Evolutionary conservation across 805 yeast genomes (phyloP), one percentile per base, ranked within the genome.

Genomic region (Zygosaccharomyces rouxii): DNA sequence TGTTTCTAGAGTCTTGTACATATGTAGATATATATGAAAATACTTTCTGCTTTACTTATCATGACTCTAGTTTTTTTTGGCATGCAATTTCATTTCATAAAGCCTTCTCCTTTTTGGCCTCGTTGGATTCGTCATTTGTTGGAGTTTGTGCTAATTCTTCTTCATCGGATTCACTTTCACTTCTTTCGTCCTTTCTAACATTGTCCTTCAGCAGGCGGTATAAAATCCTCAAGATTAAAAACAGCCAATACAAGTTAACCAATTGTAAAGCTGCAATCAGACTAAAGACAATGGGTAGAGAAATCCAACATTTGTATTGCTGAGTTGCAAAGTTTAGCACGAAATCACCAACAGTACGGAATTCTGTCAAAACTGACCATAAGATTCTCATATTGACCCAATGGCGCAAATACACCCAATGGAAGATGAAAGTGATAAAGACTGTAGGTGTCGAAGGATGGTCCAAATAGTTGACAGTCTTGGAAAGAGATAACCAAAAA

Each of bases 241-340:
- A 80, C 50, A 90, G 75, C 99, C 99, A 94, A 71, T 86, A 94
- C 18, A 79, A 58, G 63, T 94, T 94, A 49, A 94, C 89, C 48
- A 88, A 59, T 67, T 94, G 98, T 55, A 94, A 75, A 0, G 94
- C 90, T 46, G 77, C 73, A 51, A 94, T 77, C 61, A 94, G 77
- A 19, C 70, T 67, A 61, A 94, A 90, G 3, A 92, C 90, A 65
- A 94, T 89, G 47, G 88, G 86, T 71, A 88, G 95, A 21, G 98
- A 84, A 56, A 94, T 87, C 85, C 89, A 89, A 71, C 98, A 94
- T 70, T 94, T 94, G 73, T 92, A 94, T 68, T 94, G 97, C 68
- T 90, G 92, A 26, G 94, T 83, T 10, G 78, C 86, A 81, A 88
- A 94, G 73, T 89, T 81, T 57, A 94, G 74, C 48, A 76, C 77